Evolutionary conservation across 1,284 basidiomycete species (phyloP).

Genomic region (Leccinum fallax): DNA sequence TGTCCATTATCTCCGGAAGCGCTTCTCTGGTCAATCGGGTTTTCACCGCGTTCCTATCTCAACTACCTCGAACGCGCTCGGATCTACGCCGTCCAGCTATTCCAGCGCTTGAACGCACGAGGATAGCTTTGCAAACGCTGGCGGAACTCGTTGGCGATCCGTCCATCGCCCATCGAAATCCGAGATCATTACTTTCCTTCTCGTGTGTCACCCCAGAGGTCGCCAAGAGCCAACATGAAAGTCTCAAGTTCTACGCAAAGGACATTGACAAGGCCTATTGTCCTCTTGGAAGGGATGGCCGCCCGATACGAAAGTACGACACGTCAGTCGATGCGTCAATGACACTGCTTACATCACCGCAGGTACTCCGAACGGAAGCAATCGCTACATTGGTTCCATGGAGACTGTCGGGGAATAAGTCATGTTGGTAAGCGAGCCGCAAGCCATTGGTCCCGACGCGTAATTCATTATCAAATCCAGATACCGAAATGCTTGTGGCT

Average conservation of each 20-base stretch:
- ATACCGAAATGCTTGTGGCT: constrained; percentile 27
- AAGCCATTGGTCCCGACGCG: not conserved
- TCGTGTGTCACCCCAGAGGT: constrained; percentile 60
- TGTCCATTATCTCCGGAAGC: constrained; percentile 39
- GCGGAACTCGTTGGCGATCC: constrained; percentile 52
- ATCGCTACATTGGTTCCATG: constrained; percentile 69
- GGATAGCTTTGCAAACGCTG: constrained; percentile 52
- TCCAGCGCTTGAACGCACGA: constrained; percentile 49
- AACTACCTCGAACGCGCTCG: constrained; percentile 51
- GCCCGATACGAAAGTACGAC: constrained; percentile 60
- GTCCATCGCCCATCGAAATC: constrained; percentile 52
- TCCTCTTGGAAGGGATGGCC: constrained; percentile 58
- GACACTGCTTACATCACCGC: constrained; percentile 1
- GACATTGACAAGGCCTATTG: constrained; percentile 53
- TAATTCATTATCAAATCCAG: constrained; percentile 9
- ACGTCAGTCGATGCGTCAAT: constrained; percentile 7
- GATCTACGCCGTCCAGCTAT: constrained; percentile 42
- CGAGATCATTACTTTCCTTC: constrained; percentile 64
- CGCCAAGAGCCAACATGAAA: constrained; percentile 51
- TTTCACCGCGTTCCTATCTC: constrained; percentile 60
- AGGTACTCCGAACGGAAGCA: constrained; percentile 55
- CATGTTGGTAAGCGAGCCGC: constrained; percentile 46
- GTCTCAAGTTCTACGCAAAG: constrained; percentile 48
- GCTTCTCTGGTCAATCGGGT: constrained; percentile 69
- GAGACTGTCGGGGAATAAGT: constrained; percentile 56